Conservation (phyloP, 225 moss, liverwort and hornwort genomes). For the Marchantia paleacea region DNA sequence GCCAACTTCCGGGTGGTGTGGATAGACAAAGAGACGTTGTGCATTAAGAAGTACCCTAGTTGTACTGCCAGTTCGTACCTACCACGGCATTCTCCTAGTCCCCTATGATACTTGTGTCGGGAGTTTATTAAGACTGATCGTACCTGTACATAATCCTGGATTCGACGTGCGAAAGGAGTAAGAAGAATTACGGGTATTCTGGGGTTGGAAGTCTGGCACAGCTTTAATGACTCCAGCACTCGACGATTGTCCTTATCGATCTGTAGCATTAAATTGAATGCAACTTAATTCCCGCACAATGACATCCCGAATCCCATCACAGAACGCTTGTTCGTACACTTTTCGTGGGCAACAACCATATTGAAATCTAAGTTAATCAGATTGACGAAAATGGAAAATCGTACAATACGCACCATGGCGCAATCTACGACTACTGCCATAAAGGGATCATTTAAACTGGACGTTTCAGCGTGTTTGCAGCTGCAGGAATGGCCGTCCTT, state of each 20-base stretch:
- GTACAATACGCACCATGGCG: conserved; percentile 24
- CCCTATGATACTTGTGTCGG: neutral
- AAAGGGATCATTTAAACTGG: conserved; percentile 24
- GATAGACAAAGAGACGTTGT: neutral
- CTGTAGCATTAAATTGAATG: conserved; percentile 9
- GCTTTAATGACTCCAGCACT: conserved; percentile 28
- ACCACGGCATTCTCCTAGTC: neutral
- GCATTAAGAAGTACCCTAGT: neutral
- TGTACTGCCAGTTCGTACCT: conserved; percentile 14
- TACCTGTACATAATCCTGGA: conserved; percentile 29
- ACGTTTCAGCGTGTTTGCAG: conserved; percentile 8
- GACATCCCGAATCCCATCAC: too few species aligned
- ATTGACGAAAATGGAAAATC: neutral
- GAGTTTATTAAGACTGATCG: neutral
- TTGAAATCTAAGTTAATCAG: neutral
- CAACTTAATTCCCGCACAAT: neutral
- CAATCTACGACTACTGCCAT: conserved; percentile 32
- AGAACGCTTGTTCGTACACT: neutral
- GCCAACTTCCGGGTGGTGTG: neutral
- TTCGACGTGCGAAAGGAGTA: conserved; percentile 29
- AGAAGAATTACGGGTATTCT: conserved; percentile 31
- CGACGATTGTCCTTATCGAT: conserved; percentile 21
- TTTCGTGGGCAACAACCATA: neutral
- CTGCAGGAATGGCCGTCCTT: conserved; percentile 12
- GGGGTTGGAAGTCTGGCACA: conserved; percentile 21